Conservation (phyloP, 176 grass and related monocot species). For the Calamus simplicifolius region DNA sequence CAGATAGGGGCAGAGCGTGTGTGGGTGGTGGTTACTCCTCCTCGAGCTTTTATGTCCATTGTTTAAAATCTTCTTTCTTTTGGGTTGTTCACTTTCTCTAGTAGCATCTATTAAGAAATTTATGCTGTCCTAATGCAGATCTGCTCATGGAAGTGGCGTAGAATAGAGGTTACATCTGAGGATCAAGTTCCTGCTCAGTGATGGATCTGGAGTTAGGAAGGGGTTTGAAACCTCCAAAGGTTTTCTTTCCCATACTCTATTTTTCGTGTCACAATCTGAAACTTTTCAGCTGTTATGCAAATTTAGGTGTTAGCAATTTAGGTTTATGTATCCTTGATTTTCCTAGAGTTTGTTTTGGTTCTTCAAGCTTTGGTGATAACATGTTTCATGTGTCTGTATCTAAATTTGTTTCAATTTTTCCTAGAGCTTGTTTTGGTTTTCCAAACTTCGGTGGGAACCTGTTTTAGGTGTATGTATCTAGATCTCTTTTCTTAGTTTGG, state of each 20-base stretch:
- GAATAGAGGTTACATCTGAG: background rate
- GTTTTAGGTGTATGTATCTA: too few relatives aligned
- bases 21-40: background rate
- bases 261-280: too few relatives aligned
- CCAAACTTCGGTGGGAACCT: too few relatives aligned
- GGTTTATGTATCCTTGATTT: too few relatives aligned
- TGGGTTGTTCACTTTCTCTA: background rate
- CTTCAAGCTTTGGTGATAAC: too few relatives aligned
- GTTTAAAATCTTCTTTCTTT: conserved; percentile 11
- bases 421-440: too few relatives aligned
- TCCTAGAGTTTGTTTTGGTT: too few relatives aligned
- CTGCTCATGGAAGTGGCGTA: background rate
- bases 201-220: conserved; percentile 73
- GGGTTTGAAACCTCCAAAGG: conserved; percentile 39
- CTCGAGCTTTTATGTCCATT: background rate
- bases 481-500: background rate
- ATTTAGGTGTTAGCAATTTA: too few relatives aligned
- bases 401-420: too few relatives aligned
- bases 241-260: background rate
- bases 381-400: too few relatives aligned
- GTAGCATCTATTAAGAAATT: too few relatives aligned
- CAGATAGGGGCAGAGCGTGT: background rate
- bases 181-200: conserved; percentile 15
- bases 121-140: background rate
- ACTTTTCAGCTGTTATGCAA: too few relatives aligned